Percentiles rank a stretch among this genome's conserved stretches.
Evolutionary conservation across 345 rosid species (phyloP).

Genomic region (Eutrema heterophyllum): DNA sequence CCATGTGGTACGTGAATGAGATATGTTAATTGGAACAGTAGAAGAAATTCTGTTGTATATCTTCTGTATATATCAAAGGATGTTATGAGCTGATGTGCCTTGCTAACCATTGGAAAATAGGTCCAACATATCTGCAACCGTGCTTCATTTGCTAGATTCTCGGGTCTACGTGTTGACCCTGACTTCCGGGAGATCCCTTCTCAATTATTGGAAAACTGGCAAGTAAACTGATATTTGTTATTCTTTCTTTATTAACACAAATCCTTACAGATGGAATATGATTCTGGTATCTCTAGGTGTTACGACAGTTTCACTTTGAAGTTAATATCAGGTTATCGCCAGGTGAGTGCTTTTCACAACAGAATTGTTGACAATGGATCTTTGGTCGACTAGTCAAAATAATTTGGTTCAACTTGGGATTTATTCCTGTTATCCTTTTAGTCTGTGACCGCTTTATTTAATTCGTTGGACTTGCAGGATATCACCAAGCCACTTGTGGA

Average conservation of each 20-base stretch:
- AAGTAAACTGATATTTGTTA: slow-evolving; percentile 42
- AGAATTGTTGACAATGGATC: background rate
- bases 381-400: background rate
- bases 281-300: slow-evolving; percentile 57
- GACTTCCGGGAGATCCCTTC: slow-evolving; percentile 96
- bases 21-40: background rate
- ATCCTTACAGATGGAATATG: slow-evolving; percentile 10
- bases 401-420: background rate
- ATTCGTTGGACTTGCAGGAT: slow-evolving; percentile 48
- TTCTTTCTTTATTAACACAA: background rate
- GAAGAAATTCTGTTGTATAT: background rate
- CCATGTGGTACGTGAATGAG: slow-evolving; percentile 75
- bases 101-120: slow-evolving; percentile 36
- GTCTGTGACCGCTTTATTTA: background rate
- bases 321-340: slow-evolving; percentile 91
- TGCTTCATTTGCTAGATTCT: slow-evolving; percentile 82
- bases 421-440: background rate
- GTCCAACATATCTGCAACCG: slow-evolving; percentile 89
- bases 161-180: slow-evolving; percentile 81
- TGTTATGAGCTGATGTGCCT: slow-evolving; percentile 11
- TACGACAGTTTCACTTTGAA: slow-evolving; percentile 80
- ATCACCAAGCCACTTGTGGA: slow-evolving; percentile 78
- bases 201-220: slow-evolving; percentile 78
- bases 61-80: background rate
- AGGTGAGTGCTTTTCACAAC: slow-evolving; percentile 46